Conservation (phyloP, 2,329 filamentous ascomycete genomes). For the Stagonosporopsis rhizophila region DNA sequence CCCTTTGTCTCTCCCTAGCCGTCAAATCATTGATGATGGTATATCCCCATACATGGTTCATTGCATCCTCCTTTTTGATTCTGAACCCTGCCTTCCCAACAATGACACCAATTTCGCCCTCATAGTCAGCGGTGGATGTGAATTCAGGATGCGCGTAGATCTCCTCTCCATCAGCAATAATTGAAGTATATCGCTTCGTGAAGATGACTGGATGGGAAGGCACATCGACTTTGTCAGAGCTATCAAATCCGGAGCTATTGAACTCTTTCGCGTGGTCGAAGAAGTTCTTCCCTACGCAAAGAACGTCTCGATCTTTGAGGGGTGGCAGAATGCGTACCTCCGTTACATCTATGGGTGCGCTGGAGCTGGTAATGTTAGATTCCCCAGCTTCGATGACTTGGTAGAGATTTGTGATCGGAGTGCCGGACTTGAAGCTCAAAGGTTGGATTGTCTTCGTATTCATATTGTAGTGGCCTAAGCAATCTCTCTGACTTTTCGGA, state of each 20-base stretch:
- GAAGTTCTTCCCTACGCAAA: slow-evolving; percentile 65
- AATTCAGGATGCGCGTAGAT: slow-evolving; percentile 58
- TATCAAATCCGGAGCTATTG: slow-evolving; percentile 63
- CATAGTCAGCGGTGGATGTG: slow-evolving; percentile 61
- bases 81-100: slow-evolving; percentile 59
- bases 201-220: slow-evolving; percentile 64
- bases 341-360: slow-evolving; percentile 44
- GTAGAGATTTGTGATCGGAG: slow-evolving; percentile 57
- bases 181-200: slow-evolving; percentile 62
- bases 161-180: slow-evolving; percentile 57
- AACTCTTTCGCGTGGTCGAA: slow-evolving; percentile 65
- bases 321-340: slow-evolving; percentile 56
- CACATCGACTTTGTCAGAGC: slow-evolving; percentile 60
- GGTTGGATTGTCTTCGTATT: slow-evolving; percentile 51
- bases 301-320: slow-evolving; percentile 59
- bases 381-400: slow-evolving; percentile 60
- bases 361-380: slow-evolving; percentile 47
- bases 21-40: slow-evolving; percentile 57
- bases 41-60: slow-evolving; percentile 63
- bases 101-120: slow-evolving; percentile 65
- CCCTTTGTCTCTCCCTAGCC: slow-evolving; percentile 34
- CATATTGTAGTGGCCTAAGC: slow-evolving; percentile 55
- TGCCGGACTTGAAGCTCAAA: slow-evolving; percentile 57
- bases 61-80: slow-evolving; percentile 55
- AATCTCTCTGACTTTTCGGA: slow-evolving; percentile 22